Base-by-base conservation (phyloP, 345 rosid genomes). In the Boechera stricta region DNA sequence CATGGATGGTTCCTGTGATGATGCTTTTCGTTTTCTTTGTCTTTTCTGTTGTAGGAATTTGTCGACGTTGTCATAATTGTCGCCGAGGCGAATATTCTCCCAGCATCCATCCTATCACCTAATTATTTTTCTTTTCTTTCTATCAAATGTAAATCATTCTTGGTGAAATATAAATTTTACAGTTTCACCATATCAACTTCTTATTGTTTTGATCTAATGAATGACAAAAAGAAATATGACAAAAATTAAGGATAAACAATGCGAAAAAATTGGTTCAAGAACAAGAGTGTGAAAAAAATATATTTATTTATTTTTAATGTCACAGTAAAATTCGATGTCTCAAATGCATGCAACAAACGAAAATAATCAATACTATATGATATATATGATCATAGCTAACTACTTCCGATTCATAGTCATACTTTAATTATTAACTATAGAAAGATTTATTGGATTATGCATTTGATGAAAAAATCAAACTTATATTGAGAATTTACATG, bases 1-100 rank as follows among this genome's bases (percentile, higher is more conserved):
- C 54, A 57, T 75, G 73, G 81, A 77, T 71, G 81, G 68, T 72
- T 57, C 77, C 73, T 7, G 4, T 57, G 29, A 58, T 38, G 62
- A 39, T 78, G 68, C 44, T 65, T 48, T 10, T 65, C 12, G n/a
- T 72, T 39, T 65, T 78, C 11, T 65, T 67, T 39, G 24, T 65
- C 5, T 0, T 59, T 48, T 10, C 1, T 66, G 1, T 72, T 49
- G 18, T 65, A 57, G 72, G 53, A 38, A 48, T 78, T 1, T 72
- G 47, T 24, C 42, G 5, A 29, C 69, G 77, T 18, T 78, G 73
- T 64, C 62, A 1, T 5, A 64, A 16, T 58, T 78, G 73, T 65
- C 81, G 77, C 0, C 81, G 77, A 10, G 81, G 81, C 0, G 81
- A 78, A 55, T 72, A 78, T 49, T 78, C 81, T 36, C 81, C 81